Evolutionary conservation across 1,284 basidiomycete species (phyloP), one percentile per base, ranked within the genome.

Genomic region (Leccinum subrobustum): DNA sequence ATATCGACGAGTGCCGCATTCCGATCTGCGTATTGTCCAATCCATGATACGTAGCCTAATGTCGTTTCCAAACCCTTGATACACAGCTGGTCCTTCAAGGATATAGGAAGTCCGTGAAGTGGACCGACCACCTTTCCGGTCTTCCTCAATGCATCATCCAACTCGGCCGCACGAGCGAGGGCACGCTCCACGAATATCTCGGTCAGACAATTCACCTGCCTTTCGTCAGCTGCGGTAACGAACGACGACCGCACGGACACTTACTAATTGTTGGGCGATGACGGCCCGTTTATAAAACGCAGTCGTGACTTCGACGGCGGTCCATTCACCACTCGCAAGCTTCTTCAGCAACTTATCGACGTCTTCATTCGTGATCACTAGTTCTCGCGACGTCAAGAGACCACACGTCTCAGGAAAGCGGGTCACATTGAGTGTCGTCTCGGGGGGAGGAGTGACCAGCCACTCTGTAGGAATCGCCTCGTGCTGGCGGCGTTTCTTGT

Each of bases 41-140:
- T 79, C 80, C 87, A 87, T 16, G 85, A 83, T 23, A 83, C 84
- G 67, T 91, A 92, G 8, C 89, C 81, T 74, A 83, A 81, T 11
- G 78, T 81, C 0, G 84, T 81, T 63, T 84, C 82, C 3, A 81
- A 66, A 3, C 82, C 85, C 60, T 81, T 78, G 65, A 86, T 77
- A 57, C 76, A 72, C 63, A 86, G 73, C 63, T 86, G 83, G 64
- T 87, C 85, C 72, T 87, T 89, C 56, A 88, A 71, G 8, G 82
- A 85, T 58, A 88, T 76, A 0, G 86, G 86, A 3, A 89, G 73
- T 6, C 86, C 86, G 64, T 87, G 85, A 27, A 88, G 72, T 2
- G 85, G 84, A 3, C 86, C 86, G 23, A 84, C 77, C 2, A 78
- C 70, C 62, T 77, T 77, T 7, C 81, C 83, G 0, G 76, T 82